A percentile compares a stretch with the other conserved stretches of the same genome.
These are phyloP conservation scores for Solanum arcanum DNA, from an alignment of 257 asterid genomes.

Conservation along the genomic window DNA sequence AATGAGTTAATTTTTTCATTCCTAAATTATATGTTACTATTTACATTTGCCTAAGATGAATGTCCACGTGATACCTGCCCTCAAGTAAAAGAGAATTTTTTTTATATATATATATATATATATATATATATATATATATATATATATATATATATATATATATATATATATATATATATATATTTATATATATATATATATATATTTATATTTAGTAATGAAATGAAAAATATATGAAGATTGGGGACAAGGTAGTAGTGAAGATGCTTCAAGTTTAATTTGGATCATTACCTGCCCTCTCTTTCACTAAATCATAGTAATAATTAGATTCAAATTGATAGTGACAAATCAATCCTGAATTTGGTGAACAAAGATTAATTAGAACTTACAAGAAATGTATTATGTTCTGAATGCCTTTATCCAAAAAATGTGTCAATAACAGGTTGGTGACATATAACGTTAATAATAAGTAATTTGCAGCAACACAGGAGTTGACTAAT, in stretches of 20 bases:
- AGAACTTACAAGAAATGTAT: not conserved
- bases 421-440: not conserved
- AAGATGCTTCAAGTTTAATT: not conserved
- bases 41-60: not conserved
- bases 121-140: too few species aligned
- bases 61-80: too few species aligned
- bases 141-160: too few species aligned
- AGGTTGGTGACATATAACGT: not conserved
- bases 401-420: not conserved
- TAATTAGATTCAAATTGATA: not conserved
- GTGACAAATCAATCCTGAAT: not conserved
- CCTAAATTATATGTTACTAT: not conserved
- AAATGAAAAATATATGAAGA: not conserved
- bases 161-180: too few species aligned
- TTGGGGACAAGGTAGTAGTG: not conserved
- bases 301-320: not conserved
- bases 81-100: too few species aligned
- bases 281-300: not conserved
- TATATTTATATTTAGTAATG: too few species aligned
- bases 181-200: too few species aligned
- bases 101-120: too few species aligned
- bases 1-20: not conserved
- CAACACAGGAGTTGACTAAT: not conserved
- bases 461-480: not conserved
- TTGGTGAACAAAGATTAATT: not conserved